Base-by-base conservation (phyloP, 257 asterid genomes). In the Echium plantagineum region DNA sequence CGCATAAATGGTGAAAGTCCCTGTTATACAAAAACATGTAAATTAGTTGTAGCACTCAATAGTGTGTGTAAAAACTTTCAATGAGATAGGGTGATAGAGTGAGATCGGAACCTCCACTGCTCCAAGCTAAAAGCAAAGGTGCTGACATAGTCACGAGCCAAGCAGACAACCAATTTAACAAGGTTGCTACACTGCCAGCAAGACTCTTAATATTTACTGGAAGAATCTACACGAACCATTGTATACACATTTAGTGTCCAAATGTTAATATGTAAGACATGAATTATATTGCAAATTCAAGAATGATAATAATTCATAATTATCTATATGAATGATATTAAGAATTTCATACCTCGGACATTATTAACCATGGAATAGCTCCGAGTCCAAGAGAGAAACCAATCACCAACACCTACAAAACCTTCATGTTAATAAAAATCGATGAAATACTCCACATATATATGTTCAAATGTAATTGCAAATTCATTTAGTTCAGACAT, bases 141-240 rank as follows among this genome's bases (percentile, higher is more conserved):
- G 97, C 94, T 7, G 94, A 69, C 93, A 90, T 79, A 21, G 94
- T 86, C 46, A 86, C 76, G 35, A 80, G 54, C 55, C 90, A 84
- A 15, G 96, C 94, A 0, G 90, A 47, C n/a, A 84, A 70, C 97
- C 97, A 90, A 69, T 86, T 90, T 54, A 83, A 80, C 67, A 90
- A 67, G 21, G 96, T 90, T 54, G 96, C 97, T 54, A 84, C 90
- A 71, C 96, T 90, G 63, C 97, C 97, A 20, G 84, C 97, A 68
- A 90, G 85, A 21, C 97, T 87, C 64, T 90, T 90, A 66, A 90
- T 83, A 74, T 76, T 84, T 31, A 90, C 93, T 1, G 94, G 97
- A 67, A 90, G 96, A 66, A 90, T 87, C 97, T 90, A 83, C 74
- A 77, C 31, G 22, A 55, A 35, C 28, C 20, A 21, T 51, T 12